Evolutionary conservation across 106 monocot genomes (phyloP).

Genomic region (Vanilla planifolia): DNA sequence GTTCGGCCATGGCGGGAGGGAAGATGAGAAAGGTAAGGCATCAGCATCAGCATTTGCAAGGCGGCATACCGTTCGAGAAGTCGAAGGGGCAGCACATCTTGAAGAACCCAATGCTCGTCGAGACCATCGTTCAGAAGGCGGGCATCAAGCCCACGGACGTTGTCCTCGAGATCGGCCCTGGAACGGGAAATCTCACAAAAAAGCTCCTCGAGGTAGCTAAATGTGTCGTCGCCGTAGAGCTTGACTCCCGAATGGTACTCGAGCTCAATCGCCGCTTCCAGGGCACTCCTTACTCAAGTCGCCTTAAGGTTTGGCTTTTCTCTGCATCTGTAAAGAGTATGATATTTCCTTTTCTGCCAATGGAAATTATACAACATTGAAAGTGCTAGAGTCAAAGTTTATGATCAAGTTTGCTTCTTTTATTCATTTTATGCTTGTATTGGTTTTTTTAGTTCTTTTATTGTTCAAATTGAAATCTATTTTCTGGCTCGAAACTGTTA

Average conservation of each 20-base stretch:
- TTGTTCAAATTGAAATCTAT: too few species aligned
- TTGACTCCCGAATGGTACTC: conserved; percentile 89
- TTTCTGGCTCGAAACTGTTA: too few species aligned
- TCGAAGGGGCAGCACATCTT: conserved; percentile 97
- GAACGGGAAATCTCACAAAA: conserved; percentile 91
- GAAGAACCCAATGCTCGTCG: conserved; percentile 82
- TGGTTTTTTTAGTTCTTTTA: too few species aligned
- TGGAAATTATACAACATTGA: too few species aligned
- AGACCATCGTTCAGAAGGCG: conserved; percentile 79
- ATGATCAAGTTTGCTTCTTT: too few species aligned
- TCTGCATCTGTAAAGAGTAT: background rate
- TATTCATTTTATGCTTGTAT: too few species aligned
- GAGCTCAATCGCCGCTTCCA: conserved; percentile 88
- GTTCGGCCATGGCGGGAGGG: conserved; percentile 68
- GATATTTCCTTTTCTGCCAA: too few species aligned
- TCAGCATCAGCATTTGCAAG: conserved; percentile 41
- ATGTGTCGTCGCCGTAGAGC: conserved; percentile 83
- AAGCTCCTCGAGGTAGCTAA: conserved; percentile 85
- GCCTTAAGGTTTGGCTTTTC: conserved; percentile 70
- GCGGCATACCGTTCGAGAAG: conserved; percentile 86
- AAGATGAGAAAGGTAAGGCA: conserved; percentile 59
- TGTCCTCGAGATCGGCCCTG: conserved; percentile 95
- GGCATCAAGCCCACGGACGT: conserved; percentile 91
- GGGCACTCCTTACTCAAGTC: conserved; percentile 50
- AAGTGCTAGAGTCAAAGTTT: too few species aligned